Evolutionary conservation across 495 filamentous ascomycete species (phyloP).

Genomic region (Penicillium herquei): DNA sequence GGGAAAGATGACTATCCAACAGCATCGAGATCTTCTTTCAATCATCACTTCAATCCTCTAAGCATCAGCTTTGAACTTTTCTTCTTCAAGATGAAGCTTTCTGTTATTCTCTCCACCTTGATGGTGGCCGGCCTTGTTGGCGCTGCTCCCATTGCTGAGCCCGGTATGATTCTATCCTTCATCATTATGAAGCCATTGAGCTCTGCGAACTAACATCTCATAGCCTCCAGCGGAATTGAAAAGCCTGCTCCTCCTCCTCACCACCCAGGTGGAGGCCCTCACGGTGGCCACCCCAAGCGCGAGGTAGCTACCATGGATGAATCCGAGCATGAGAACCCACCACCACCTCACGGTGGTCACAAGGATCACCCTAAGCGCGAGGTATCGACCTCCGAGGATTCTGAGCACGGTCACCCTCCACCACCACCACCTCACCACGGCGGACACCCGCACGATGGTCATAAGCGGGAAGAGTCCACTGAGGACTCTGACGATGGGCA

Average conservation of each 20-base stretch:
- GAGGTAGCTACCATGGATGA: neutral
- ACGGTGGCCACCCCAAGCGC: neutral
- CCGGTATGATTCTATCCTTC: neutral
- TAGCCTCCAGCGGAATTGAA: neutral
- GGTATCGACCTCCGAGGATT: neutral
- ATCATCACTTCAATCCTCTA: neutral
- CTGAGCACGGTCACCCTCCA: neutral
- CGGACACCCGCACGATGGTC: neutral
- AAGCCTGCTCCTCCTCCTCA: neutral
- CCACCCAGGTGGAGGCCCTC: neutral
- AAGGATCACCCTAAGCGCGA: neutral
- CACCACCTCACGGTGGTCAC: neutral
- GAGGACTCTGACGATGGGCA: neutral
- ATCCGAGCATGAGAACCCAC: neutral
- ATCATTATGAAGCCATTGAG: neutral
- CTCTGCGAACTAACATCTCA: neutral
- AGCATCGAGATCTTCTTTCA: neutral
- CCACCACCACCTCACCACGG: neutral
- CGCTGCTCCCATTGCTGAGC: neutral
- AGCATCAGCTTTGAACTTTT: neutral
- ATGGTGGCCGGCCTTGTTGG: neutral
- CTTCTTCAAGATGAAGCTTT: neutral
- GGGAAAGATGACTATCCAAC: neutral
- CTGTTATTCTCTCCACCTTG: conserved; percentile 1
- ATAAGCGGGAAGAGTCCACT: neutral